Evolutionary conservation across 495 filamentous ascomycete genomes (phyloP).

Genomic region (Aspergillus indologenus): DNA sequence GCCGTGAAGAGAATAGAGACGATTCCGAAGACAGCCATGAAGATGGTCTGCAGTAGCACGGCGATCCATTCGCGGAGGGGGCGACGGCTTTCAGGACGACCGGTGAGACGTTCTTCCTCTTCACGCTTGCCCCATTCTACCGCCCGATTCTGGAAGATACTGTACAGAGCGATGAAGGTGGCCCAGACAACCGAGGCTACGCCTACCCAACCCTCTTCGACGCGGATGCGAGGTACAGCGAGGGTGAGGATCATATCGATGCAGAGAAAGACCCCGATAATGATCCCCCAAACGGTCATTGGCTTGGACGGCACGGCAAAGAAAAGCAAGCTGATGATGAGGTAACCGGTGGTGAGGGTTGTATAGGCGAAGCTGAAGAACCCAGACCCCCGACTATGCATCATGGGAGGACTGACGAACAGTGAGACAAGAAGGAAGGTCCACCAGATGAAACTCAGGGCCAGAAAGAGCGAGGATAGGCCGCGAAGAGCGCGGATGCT

Average conservation of each 20-base stretch:
- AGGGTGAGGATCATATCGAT: conserved; percentile 77
- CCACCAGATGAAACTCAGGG: conserved; percentile 86
- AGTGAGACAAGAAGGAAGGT: conserved; percentile 75
- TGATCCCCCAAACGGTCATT: conserved; percentile 63
- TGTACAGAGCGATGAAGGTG: conserved; percentile 59
- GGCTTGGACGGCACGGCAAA: conserved; percentile 78
- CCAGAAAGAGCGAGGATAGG: conserved; percentile 68
- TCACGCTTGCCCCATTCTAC: conserved; percentile 88
- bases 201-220: conserved; percentile 88
- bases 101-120: conserved; percentile 90
- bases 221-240: conserved; percentile 63
- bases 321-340: conserved; percentile 78
- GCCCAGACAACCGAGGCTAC: conserved; percentile 82
- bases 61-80: conserved; percentile 79
- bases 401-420: conserved; percentile 82
- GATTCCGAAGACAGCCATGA: conserved; percentile 61
- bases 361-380: conserved; percentile 85
- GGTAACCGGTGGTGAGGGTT: conserved; percentile 66
- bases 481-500: conserved; percentile 74
- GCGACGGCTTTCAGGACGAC: conserved; percentile 80
- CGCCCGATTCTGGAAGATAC: conserved; percentile 59
- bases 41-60: conserved; percentile 71
- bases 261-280: conserved; percentile 69
- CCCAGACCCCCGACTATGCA: conserved; percentile 81
- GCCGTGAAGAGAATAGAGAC: conserved; percentile 70